phyloP scores from a whole-genome alignment of 2,329 filamentous ascomycete genomes.

The Alternaria triticimaculans region DNA sequence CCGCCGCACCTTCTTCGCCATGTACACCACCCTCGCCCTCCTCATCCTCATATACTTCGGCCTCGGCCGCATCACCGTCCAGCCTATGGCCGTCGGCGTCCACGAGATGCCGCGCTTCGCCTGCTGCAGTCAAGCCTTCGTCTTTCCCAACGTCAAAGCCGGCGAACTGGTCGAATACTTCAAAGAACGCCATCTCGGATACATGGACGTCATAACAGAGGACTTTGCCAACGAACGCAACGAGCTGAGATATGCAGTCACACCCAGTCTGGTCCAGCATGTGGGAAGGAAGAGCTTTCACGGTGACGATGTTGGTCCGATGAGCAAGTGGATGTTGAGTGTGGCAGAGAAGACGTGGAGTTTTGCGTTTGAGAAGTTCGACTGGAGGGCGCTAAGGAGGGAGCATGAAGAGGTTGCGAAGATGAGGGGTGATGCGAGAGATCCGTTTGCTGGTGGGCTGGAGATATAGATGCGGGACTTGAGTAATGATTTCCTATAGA shows the following conservation, averaged over 20 bases:
- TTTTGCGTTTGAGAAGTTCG: conserved; percentile 47
- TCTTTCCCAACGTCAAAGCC: conserved; percentile 50
- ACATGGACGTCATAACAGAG: conserved; percentile 52
- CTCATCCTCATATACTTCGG: conserved; percentile 49
- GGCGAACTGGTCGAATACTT: conserved; percentile 40
- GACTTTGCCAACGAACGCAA: conserved; percentile 50
- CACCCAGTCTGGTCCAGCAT: conserved; percentile 55
- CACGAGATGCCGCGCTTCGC: conserved; percentile 52
- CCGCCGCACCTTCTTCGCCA: conserved; percentile 26
- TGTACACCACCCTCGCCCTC: conserved; percentile 20
- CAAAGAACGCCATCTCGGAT: conserved; percentile 42
- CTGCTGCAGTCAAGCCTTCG: conserved; percentile 55
- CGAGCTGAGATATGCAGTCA: conserved; percentile 51
- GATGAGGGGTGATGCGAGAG: conserved; percentile 3
- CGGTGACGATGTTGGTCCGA: conserved; percentile 30
- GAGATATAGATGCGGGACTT: background rate
- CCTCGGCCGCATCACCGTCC: conserved; percentile 50
- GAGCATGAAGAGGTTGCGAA: conserved; percentile 36
- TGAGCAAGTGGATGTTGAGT: conserved; percentile 37
- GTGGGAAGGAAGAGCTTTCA: conserved; percentile 52
- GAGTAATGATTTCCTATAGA: background rate
- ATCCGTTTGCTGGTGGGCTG: background rate
- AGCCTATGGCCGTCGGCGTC: conserved; percentile 47
- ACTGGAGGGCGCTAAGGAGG: conserved; percentile 30
- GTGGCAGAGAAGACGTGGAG: conserved; percentile 50